Evolutionary conservation across 108 stramenopile species (phyloP).

Genomic region (Cyclotella cryptica): DNA sequence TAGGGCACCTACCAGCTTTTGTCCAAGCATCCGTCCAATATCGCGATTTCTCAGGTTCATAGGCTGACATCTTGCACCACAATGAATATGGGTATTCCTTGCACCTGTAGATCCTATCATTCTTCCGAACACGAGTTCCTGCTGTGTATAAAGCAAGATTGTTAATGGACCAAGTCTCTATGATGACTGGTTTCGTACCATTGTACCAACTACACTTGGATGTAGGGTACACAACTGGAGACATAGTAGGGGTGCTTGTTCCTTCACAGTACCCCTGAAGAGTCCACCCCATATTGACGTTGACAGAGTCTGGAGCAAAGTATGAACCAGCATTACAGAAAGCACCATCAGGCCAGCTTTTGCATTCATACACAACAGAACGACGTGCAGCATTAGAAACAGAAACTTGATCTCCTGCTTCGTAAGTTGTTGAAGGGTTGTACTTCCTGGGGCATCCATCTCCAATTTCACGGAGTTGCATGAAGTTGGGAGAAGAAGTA

Average conservation of each 20-base stretch:
- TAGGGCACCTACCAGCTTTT: neutral
- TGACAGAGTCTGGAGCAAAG: conserved; percentile 1
- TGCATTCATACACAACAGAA: conserved; percentile 16
- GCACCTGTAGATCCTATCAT: neutral
- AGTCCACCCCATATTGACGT: conserved; percentile 11
- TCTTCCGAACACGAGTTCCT: conserved; percentile 1
- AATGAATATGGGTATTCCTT: neutral
- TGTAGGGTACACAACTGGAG: neutral
- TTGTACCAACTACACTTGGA: conserved; percentile 6
- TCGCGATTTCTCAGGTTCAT: neutral
- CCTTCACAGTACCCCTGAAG: conserved; percentile 8
- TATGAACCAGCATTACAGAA: conserved; percentile 10
- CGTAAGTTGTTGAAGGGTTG: neutral
- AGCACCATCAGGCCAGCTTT: neutral
- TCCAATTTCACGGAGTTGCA: neutral
- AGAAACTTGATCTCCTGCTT: neutral
- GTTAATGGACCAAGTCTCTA: neutral
- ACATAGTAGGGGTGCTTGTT: neutral
- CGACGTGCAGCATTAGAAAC: neutral
- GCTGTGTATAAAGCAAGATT: neutral
- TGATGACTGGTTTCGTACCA: conserved; percentile 1
- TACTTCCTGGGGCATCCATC: conserved; percentile 1
- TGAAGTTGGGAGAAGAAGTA: neutral
- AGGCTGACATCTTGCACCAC: conserved; percentile 3
- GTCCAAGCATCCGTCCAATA: conserved; percentile 13